These are phyloP conservation scores for Kazachstania bromeliacearum DNA, from an alignment of 805 yeast species.

Conservation along the genomic window DNA sequence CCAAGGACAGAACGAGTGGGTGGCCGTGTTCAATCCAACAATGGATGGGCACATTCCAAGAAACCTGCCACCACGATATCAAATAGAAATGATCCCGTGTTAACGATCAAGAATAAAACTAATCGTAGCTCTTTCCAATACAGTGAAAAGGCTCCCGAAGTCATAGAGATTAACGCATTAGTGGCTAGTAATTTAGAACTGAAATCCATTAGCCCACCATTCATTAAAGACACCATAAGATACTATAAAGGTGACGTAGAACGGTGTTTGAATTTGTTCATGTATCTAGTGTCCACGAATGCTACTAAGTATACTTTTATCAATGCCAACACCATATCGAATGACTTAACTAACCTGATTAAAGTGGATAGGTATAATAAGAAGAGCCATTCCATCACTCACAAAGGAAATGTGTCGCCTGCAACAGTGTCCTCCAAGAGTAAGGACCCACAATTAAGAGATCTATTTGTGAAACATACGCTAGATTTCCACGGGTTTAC, in stretches of 20 bases:
- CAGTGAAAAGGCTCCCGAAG: slow-evolving; percentile 15
- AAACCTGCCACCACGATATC: too few species aligned
- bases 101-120: too few species aligned
- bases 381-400: neutral
- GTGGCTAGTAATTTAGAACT: slow-evolving; percentile 31
- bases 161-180: slow-evolving; percentile 28
- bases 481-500: slow-evolving; percentile 52
- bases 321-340: neutral
- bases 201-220: slow-evolving; percentile 30
- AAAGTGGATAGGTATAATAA: neutral
- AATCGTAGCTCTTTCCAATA: neutral
- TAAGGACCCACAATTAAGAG: neutral
- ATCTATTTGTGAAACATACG: slow-evolving; percentile 12
- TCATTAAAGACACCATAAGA: slow-evolving; percentile 32
- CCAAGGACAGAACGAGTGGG: neutral
- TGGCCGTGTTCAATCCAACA: neutral
- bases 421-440: neutral
- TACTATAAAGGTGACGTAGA: slow-evolving; percentile 38
- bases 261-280: slow-evolving; percentile 1
- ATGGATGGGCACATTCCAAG: too few species aligned
- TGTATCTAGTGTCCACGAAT: neutral
- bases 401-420: neutral
- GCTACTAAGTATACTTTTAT: slow-evolving; percentile 3
- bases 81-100: too few species aligned
- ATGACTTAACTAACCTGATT: neutral